Evolutionary conservation across 1,284 basidiomycete genomes (phyloP).

Genomic region (Anthracocystis walkeri): DNA sequence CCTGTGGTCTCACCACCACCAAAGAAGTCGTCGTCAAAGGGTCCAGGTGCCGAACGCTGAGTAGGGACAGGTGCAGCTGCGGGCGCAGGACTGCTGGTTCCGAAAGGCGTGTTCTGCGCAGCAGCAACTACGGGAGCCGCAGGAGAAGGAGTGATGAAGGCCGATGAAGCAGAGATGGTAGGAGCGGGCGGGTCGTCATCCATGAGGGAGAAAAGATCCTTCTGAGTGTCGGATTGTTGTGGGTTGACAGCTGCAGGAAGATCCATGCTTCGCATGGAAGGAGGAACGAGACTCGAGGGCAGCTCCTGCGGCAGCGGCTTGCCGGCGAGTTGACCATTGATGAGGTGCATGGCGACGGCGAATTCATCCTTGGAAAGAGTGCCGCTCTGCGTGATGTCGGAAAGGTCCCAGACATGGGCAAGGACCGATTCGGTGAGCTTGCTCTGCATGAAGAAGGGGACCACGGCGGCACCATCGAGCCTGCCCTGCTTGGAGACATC

Average conservation of each 20-base stretch:
- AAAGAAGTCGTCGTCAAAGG: conserved; percentile 64
- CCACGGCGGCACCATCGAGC: conserved; percentile 92
- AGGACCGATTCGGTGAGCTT: conserved; percentile 85
- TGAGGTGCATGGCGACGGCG: conserved; percentile 94
- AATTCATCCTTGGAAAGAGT: conserved; percentile 90
- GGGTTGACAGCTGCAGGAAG: conserved; percentile 62
- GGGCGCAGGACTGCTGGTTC: conserved; percentile 67
- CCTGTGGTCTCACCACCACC: conserved; percentile 26
- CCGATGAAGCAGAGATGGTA: conserved; percentile 58
- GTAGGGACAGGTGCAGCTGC: conserved; percentile 70
- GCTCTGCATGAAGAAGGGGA: conserved; percentile 95
- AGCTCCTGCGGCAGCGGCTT: conserved; percentile 78
- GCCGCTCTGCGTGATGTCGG: conserved; percentile 90
- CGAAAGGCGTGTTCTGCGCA: conserved; percentile 28
- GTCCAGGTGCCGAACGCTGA: conserved; percentile 40
- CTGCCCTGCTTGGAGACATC: conserved; percentile 82
- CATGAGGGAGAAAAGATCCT: conserved; percentile 72
- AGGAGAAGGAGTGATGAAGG: conserved; percentile 54
- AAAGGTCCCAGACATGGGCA: conserved; percentile 94
- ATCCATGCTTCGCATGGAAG: conserved; percentile 75
- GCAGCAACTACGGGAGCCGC: conserved; percentile 39
- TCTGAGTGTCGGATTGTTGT: conserved; percentile 67
- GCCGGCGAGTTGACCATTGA: conserved; percentile 88
- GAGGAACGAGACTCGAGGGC: conserved; percentile 83
- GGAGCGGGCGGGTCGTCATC: conserved; percentile 74